phyloP scores from a whole-genome alignment of 1,284 basidiomycete species.

The Irpex sp. region DNA sequence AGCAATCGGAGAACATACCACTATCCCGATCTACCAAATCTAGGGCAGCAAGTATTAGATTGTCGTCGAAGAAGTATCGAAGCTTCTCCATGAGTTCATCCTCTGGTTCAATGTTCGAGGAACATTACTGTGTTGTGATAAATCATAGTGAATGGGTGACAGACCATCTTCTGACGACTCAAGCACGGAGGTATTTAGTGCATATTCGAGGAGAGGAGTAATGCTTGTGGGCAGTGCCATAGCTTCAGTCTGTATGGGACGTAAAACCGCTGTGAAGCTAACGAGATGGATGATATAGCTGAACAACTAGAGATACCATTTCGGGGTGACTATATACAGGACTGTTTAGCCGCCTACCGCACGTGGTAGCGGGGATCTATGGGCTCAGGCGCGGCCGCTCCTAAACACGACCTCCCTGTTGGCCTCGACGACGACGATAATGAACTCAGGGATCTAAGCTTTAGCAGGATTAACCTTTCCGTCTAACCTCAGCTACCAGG shows the following conservation, averaged over 20 bases:
- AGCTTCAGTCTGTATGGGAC: neutral
- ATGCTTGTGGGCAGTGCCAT: neutral
- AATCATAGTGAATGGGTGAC: neutral
- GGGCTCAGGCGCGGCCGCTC: neutral
- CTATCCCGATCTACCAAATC: slow-evolving; percentile 65
- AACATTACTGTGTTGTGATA: neutral
- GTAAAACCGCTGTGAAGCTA: too few relatives aligned
- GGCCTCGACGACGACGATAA: neutral
- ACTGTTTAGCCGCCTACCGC: neutral
- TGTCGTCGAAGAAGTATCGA: slow-evolving; percentile 55
- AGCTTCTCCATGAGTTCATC: slow-evolving; percentile 55
- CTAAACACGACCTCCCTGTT: neutral
- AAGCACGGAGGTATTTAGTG: neutral
- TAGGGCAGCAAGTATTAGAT: slow-evolving; percentile 60
- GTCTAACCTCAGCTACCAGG: neutral
- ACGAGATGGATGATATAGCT: too few relatives aligned
- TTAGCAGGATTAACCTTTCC: neutral
- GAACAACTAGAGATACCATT: neutral
- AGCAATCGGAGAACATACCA: slow-evolving; percentile 35
- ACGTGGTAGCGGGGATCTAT: neutral
- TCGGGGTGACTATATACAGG: neutral
- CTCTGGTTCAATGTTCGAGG: slow-evolving; percentile 30
- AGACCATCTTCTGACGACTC: neutral
- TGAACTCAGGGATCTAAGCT: neutral
- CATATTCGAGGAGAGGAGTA: neutral